These are phyloP conservation scores for Malus hybrid DNA, from an alignment of 331 rosid species.

Conservation along the genomic window DNA sequence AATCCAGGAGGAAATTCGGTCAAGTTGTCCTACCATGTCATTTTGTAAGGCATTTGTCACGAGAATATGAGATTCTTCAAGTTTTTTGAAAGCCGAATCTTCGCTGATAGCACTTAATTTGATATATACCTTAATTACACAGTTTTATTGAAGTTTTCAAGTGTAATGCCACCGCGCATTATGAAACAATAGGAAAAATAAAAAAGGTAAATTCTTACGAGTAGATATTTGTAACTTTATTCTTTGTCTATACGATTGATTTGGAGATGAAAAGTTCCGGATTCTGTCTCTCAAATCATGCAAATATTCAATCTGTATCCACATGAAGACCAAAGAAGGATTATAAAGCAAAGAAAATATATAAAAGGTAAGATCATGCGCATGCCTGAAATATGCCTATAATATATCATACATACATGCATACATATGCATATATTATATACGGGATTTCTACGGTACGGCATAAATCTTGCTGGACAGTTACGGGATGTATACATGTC, in stretches of 20 bases:
- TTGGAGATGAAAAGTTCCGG: background rate
- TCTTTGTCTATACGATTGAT: background rate
- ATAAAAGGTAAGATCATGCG: background rate
- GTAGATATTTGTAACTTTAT: background rate
- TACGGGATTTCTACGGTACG: too few species aligned
- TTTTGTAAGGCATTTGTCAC: background rate
- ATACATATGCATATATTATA: background rate
- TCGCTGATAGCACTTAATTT: too few species aligned
- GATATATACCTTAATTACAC: too few species aligned
- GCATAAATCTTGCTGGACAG: background rate
- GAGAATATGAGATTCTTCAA: too few species aligned
- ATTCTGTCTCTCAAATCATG: background rate
- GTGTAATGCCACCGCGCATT: background rate
- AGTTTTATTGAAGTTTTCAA: too few species aligned
- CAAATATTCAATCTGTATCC: too few species aligned
- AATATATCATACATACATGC: background rate
- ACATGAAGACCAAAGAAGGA: too few species aligned
- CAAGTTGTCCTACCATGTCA: background rate
- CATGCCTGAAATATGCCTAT: background rate
- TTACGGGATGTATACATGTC: background rate
- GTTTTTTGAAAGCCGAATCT: too few species aligned
- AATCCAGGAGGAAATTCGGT: background rate
- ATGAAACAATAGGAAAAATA: background rate
- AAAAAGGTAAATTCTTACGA: background rate
- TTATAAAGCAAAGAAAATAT: background rate